Base-by-base conservation (phyloP, 2,329 filamentous ascomycete genomes). In the Fusarium decemcellulare region DNA sequence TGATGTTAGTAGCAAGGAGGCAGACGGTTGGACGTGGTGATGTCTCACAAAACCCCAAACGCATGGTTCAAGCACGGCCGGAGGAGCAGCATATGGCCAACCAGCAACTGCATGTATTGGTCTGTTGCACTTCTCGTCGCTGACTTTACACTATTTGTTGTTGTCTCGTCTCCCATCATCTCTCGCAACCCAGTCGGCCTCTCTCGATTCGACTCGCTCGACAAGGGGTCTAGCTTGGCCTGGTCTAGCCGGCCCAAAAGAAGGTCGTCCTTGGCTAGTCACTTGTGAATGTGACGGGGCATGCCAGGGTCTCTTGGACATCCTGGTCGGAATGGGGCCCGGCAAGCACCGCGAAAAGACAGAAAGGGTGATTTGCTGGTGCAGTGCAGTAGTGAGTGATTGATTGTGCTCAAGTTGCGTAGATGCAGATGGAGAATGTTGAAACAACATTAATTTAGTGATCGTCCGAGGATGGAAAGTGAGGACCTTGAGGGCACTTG, bases 201-300 rank as follows among this genome's bases (percentile, higher is more conserved):
- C 64, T 63, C 64, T 70, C 59, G 61, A 72, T 72, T 71, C 62
- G 69, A 68, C 55, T 65, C 60, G 68, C 59, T 57, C 40, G 65
- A 43, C 50, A 27, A 51, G 50, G 64, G 59, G 59, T 47, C 55
- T 63, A 54, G 50, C 64, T 53, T 57, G 46, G 39, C 53, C 56
- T 58, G 58, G 63, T 58, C 65, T 59, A 69, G 71, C 64, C 44
- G 27, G 14, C 29, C 52, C 53, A 51, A 57, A 39, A 53, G 40
- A 55, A 34, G 16, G 36, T 52, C 46, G 57, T 36, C 15, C 52
- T 43, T 27, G 37, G 46, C 37, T 61, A 63, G 64, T 59, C 32
- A 30, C 47, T 44, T 67, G 62, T 67, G 53, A 59, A 61, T 52
- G 67, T 71, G 67, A 70, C 64, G 63, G 59, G 39, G 39, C 51